These are phyloP conservation scores for Chaetoceros tenuissimus DNA, from an alignment of 108 stramenopile genomes.

Conservation along the genomic window DNA sequence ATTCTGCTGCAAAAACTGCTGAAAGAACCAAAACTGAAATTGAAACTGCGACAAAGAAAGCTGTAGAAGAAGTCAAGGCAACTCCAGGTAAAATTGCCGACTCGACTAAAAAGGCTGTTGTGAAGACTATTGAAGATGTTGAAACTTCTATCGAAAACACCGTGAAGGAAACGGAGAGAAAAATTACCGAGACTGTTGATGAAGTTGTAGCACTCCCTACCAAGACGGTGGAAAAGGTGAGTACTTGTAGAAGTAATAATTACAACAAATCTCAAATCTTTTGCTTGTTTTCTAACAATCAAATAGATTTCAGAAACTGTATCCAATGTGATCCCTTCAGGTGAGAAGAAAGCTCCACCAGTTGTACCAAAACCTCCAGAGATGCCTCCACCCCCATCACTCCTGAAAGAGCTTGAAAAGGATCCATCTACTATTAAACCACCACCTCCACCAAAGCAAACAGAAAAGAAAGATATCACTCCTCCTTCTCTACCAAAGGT, in stretches of 20 bases:
- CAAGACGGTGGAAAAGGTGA: conserved; percentile 43
- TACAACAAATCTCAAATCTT: neutral
- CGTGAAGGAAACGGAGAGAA: conserved; percentile 20
- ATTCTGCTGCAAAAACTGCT: conserved; percentile 20
- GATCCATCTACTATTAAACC: conserved; percentile 10
- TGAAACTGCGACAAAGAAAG: conserved; percentile 24
- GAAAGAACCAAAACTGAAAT: conserved; percentile 1
- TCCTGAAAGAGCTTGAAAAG: conserved; percentile 16
- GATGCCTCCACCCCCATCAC: conserved; percentile 16
- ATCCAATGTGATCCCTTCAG: conserved; percentile 9
- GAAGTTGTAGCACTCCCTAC: conserved; percentile 54
- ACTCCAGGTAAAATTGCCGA: conserved; percentile 58
- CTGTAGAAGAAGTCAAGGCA: conserved; percentile 56
- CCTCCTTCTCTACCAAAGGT: neutral
- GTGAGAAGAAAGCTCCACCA: neutral
- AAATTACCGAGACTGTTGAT: conserved; percentile 41
- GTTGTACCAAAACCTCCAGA: conserved; percentile 25
- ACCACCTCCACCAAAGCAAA: conserved; percentile 7
- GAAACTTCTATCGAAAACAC: conserved; percentile 1
- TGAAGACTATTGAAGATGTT: conserved; percentile 3
- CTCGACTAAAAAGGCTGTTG: conserved; percentile 17
- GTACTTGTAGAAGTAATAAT: neutral
- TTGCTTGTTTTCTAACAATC: conserved; percentile 5
- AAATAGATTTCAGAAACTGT: conserved; percentile 20
- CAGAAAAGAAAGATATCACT: neutral